Evolutionary conservation across 2,329 filamentous ascomycete genomes (phyloP).

Genomic region (Cytospora paraplurivora): DNA sequence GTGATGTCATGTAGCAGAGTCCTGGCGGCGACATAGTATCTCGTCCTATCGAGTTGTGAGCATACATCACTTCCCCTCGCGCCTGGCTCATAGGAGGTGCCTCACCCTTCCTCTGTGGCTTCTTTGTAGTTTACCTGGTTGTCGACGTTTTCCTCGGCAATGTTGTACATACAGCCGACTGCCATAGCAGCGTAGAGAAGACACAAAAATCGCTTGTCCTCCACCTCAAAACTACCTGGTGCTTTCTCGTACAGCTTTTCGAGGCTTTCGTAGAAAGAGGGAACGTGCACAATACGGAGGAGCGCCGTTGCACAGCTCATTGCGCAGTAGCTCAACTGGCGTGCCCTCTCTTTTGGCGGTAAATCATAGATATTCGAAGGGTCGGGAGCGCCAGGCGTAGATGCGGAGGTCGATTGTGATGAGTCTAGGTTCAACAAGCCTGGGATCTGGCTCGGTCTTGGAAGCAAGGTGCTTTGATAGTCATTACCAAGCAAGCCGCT

Average conservation of each 20-base stretch:
- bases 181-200: constrained; percentile 71
- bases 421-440: constrained; percentile 67
- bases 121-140: constrained; percentile 51
- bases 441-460: constrained; percentile 50
- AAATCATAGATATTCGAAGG: constrained; percentile 63
- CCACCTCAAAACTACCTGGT: constrained; percentile 61
- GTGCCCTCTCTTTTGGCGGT: constrained; percentile 63
- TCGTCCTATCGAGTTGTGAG: constrained; percentile 55
- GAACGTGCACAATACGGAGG: constrained; percentile 75
- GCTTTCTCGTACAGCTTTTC: constrained; percentile 76
- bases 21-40: constrained; percentile 72
- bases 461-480: constrained; percentile 60
- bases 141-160: constrained; percentile 56
- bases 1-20: constrained; percentile 66
- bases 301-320: constrained; percentile 60
- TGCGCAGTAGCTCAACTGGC: constrained; percentile 56
- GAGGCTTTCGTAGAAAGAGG: constrained; percentile 76
- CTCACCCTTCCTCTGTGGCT: constrained; percentile 60
- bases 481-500: constrained; percentile 72
- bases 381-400: constrained; percentile 64
- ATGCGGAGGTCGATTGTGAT: constrained; percentile 59
- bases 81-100: constrained; percentile 13
- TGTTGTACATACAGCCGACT: constrained; percentile 71
- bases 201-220: constrained; percentile 70
- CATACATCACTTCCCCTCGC: neutral